Percentiles rank a stretch among this genome's conserved stretches.
These are phyloP conservation scores for Bipolaris sorokiniana DNA, from an alignment of 2,329 filamentous ascomycete species.

Conservation along the genomic window DNA sequence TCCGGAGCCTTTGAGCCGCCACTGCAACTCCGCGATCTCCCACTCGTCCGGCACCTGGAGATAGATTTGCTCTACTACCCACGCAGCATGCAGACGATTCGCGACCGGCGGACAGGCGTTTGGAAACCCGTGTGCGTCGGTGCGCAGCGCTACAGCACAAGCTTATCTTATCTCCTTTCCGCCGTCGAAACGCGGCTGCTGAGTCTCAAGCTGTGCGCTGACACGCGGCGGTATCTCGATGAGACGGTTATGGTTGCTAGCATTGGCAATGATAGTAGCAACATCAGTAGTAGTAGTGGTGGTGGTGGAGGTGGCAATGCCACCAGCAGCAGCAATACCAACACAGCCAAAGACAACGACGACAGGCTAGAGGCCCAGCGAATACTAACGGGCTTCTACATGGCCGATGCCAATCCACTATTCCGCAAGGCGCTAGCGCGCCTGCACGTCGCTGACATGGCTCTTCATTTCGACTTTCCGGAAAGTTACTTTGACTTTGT, in stretches of 20 bases:
- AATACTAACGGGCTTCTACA: conserved; percentile 33
- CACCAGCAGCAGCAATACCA: background rate
- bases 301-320: background rate
- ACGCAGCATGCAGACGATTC: conserved; percentile 11
- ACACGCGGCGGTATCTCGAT: conserved; percentile 19
- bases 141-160: conserved; percentile 31
- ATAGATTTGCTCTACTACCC: conserved; percentile 40
- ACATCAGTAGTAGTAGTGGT: background rate
- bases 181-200: conserved; percentile 18
- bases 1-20: conserved; percentile 37
- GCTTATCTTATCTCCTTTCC: conserved; percentile 23
- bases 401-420: conserved; percentile 25
- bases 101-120: conserved; percentile 7
- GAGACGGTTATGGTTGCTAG: background rate
- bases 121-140: conserved; percentile 27
- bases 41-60: conserved; percentile 32
- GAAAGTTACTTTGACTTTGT: conserved; percentile 37
- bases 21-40: conserved; percentile 27
- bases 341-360: conserved; percentile 3
- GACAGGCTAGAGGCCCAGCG: conserved; percentile 26
- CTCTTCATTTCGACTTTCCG: conserved; percentile 37
- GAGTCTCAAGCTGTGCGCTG: conserved; percentile 21
- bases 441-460: conserved; percentile 18
- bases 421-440: conserved; percentile 27
- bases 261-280: background rate